Conservation (phyloP, 345 rosid genomes). For the Linum usitatissimum region DNA sequence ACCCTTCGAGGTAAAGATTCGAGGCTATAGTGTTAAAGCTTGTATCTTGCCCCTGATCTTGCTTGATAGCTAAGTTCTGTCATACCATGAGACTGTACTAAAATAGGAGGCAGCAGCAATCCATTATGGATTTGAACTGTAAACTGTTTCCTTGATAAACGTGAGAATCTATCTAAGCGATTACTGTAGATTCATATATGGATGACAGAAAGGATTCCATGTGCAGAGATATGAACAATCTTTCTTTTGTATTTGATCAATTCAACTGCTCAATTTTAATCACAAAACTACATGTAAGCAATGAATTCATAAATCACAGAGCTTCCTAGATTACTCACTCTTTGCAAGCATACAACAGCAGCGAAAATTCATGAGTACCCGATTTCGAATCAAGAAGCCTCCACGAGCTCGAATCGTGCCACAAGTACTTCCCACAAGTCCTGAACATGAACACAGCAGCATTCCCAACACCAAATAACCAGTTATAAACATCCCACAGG, state of each 20-base stretch:
- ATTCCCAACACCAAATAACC: slow-evolving; percentile 74
- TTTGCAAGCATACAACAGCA: slow-evolving; percentile 82
- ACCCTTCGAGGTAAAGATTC: too few species aligned
- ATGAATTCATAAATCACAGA: neutral
- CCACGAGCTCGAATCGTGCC: slow-evolving; percentile 51
- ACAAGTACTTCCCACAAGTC: slow-evolving; percentile 65
- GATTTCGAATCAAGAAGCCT: slow-evolving; percentile 49
- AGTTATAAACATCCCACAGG: slow-evolving; percentile 85
- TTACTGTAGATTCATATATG: neutral
- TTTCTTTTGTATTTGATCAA: neutral
- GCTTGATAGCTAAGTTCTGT: too few species aligned
- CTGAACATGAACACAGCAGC: slow-evolving; percentile 96
- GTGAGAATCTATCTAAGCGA: neutral
- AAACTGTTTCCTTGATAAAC: neutral
- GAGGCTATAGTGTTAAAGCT: too few species aligned
- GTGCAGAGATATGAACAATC: neutral
- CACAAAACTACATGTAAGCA: neutral
- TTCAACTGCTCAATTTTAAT: neutral
- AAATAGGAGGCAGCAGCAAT: too few species aligned
- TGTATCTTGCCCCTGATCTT: too few species aligned
- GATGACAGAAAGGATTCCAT: neutral
- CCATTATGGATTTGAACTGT: neutral
- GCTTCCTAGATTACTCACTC: slow-evolving; percentile 45
- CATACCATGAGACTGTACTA: too few species aligned
- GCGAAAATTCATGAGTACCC: slow-evolving; percentile 61